These are phyloP conservation scores for Pythium volutum DNA, from an alignment of 352 stramenopile genomes.

Conservation along the genomic window DNA sequence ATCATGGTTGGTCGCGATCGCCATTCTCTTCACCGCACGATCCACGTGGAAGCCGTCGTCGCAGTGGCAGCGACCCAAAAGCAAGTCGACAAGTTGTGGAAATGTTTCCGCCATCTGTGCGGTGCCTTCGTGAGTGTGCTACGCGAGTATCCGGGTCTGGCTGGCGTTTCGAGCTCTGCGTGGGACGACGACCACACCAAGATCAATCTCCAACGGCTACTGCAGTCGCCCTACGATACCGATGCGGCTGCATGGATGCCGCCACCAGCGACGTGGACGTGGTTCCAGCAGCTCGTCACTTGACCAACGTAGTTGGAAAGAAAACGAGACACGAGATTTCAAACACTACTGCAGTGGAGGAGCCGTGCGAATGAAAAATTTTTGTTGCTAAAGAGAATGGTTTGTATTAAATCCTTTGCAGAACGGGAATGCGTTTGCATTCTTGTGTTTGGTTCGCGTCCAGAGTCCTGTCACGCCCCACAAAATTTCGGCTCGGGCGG, in stretches of 20 bases:
- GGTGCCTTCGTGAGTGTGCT: background rate
- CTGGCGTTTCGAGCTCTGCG: slow-evolving; percentile 5
- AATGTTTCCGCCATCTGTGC: background rate
- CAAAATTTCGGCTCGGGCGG: too few relatives aligned
- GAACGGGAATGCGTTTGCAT: too few relatives aligned
- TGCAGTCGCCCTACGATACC: background rate
- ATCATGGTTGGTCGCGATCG: slow-evolving; percentile 5
- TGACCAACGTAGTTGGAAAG: too few relatives aligned
- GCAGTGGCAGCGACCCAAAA: background rate
- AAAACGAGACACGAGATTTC: too few relatives aligned
- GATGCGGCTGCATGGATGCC: background rate
- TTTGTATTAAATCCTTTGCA: too few relatives aligned
- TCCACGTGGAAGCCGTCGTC: slow-evolving; percentile 8
- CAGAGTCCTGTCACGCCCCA: too few relatives aligned
- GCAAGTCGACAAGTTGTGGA: background rate
- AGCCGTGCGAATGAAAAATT: too few relatives aligned
- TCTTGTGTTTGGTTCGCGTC: too few relatives aligned
- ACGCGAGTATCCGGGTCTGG: slow-evolving; percentile 1
- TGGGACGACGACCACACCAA: background rate
- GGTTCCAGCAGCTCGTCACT: background rate
- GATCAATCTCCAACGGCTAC: background rate
- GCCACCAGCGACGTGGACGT: background rate
- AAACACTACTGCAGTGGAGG: too few relatives aligned
- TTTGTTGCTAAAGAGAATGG: too few relatives aligned
- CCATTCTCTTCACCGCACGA: background rate